These are phyloP conservation scores for Casuarina equisetifolia DNA, from an alignment of 306 rosid genomes.

Conservation along the genomic window DNA sequence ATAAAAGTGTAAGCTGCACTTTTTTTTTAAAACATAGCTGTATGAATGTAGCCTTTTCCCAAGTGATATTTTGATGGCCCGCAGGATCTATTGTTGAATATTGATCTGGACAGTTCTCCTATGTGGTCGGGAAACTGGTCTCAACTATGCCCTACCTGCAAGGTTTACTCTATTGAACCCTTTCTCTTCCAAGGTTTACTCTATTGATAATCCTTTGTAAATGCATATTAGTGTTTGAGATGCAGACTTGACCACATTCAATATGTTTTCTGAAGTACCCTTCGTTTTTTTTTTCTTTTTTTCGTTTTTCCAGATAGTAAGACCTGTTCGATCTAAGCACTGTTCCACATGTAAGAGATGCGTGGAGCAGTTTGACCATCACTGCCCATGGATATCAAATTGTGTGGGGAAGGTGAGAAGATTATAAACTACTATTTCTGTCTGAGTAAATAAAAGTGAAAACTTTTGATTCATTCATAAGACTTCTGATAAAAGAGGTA, in stretches of 20 bases:
- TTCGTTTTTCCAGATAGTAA: conserved; percentile 53
- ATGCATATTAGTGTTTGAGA: conserved; percentile 13
- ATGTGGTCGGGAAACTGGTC: conserved; percentile 97
- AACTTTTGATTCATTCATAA: conserved; percentile 14
- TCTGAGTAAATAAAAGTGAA: neutral
- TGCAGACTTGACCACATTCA: neutral
- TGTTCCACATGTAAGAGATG: conserved; percentile 91
- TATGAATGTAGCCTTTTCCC: conserved; percentile 3
- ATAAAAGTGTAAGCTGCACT: neutral
- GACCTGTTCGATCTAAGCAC: conserved; percentile 95
- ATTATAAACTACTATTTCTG: conserved; percentile 18
- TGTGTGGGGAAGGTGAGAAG: conserved; percentile 91
- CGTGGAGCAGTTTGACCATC: conserved; percentile 97
- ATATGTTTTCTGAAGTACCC: conserved; percentile 37
- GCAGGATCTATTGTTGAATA: conserved; percentile 83
- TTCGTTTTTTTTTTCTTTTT: conserved; percentile 18
- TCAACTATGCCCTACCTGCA: conserved; percentile 98
- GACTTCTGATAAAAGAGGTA: conserved; percentile 5
- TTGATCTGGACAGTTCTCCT: conserved; percentile 70
- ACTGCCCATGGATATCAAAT: conserved; percentile 99
- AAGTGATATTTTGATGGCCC: conserved; percentile 28
- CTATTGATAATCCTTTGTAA: neutral
- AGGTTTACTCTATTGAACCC: conserved; percentile 51
- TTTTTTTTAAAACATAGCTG: neutral
- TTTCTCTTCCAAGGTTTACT: conserved; percentile 4